Base-by-base conservation (phyloP, 2,329 filamentous ascomycete species). In the Cladosporium sp. region DNA sequence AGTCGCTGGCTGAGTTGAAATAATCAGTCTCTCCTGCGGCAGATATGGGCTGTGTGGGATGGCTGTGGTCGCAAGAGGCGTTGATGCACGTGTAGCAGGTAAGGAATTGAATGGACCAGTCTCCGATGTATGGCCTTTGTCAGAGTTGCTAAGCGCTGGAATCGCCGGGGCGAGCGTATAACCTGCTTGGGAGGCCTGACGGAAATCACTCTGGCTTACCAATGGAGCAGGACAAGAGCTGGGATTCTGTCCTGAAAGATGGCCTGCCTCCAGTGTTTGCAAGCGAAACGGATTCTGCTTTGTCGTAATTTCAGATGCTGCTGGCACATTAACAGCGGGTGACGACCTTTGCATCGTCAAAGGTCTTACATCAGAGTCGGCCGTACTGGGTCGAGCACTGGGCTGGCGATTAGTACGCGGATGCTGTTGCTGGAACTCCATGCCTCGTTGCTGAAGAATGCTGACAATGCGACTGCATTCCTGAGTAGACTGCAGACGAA, bases 341-440 rank as follows among this genome's bases (percentile, higher is more conserved):
- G 29, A 7, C 3, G 20, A 35, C 13, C 36, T 35, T 19, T 48
- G 45, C 18, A 36, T 20, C 22, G 54, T 49, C 27, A 53, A 38
- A 16, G 53, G 57, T 9, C 53, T 49, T 18, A 27, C 29, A 9
- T 50, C 51, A 13, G 49, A 40, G 8, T 22, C 39, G 11, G 51
- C 38, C 11, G 56, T 50, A 15, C 48, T 43, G 16, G 46, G 47
- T 38, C 49, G 35, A 11, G 53, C 52, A 8, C 54, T 57, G 18
- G 20, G 42, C 12, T 54, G 54, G 27, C 56, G 50, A n/a, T 52
- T 54, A 13, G 54, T 59, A 15, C 25, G 36, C 2, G 61, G 57
- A 25, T 59, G 57, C 40, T 56, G 57, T 11, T 58, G 53, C 40
- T 59, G 58, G 33, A 64, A 60, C 32, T 58, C 56, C 56, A 66